These are phyloP conservation scores for Apocynum venetum DNA, from an alignment of 257 asterid genomes.

Conservation along the genomic window DNA sequence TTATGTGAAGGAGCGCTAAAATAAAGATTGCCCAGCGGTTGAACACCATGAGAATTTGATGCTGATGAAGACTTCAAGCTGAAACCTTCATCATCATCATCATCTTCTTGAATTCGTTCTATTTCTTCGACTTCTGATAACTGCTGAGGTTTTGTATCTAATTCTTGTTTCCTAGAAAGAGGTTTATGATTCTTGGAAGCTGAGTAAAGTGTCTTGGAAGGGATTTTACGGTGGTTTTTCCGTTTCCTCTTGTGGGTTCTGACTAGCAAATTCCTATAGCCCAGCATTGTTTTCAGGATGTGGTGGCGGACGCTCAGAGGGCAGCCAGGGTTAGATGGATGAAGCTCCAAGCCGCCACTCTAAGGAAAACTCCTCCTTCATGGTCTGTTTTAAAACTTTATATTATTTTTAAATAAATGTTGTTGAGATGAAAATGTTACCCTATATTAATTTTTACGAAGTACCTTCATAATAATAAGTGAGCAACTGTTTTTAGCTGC, in stretches of 20 bases:
- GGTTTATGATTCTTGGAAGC: conserved; percentile 25
- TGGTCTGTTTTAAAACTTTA: no score
- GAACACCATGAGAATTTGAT: conserved; percentile 70
- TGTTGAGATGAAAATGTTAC: no score
- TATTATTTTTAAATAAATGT: no score
- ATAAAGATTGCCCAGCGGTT: conserved; percentile 85
- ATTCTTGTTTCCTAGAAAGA: conserved; percentile 23
- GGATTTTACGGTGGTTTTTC: conserved; percentile 26
- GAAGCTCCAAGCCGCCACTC: conserved; percentile 5
- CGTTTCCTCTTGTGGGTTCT: conserved; percentile 31
- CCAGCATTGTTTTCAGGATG: conserved; percentile 37
- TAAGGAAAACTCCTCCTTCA: no score
- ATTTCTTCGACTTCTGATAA: conserved; percentile 20
- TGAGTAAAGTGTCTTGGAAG: conserved; percentile 12
- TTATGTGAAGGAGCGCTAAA: conserved; percentile 50
- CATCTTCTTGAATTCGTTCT: conserved; percentile 23
- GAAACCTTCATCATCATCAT: conserved; percentile 50
- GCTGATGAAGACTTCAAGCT: conserved; percentile 56
- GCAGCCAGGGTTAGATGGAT: neutral
- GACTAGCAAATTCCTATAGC: conserved; percentile 36
- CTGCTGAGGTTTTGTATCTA: conserved; percentile 10
- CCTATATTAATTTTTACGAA: no score
- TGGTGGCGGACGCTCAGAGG: conserved; percentile 6
- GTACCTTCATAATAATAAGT: no score
- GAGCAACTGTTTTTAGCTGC: no score